Base-by-base conservation (phyloP, 371 early-diverging fungal genomes). In the Apophysomyces sp. region DNA sequence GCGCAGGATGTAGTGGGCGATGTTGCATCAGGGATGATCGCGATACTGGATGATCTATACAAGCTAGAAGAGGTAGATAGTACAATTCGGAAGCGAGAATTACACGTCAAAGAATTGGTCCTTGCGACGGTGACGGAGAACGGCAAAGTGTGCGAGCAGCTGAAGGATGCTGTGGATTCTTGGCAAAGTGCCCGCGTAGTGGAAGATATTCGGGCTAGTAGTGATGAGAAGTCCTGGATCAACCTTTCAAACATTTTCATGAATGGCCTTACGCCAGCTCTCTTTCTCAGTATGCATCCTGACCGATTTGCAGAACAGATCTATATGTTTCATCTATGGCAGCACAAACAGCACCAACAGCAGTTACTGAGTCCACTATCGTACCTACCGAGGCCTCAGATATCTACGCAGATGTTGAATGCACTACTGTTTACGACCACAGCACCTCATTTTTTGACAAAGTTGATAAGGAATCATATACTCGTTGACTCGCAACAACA, bases 391-490 rank as follows among this genome's bases (percentile, higher is more conserved):
- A 67, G 69, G 24, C 67, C 74, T 12, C 78, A 74, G n/a, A 44
- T 62, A 21, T 70, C 69, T 2, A 71, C 67, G 21, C 68, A 73
- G 9, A 71, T 74, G 58, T 65, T 79, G 49, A 78, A 77, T 60
- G 66, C 84, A 2, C 65, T 89, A 4, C 59, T 81, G 18, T 85
- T 83, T 21, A 86, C 88, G 1, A 75, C 83, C 11, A 55, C 72
- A 6, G 61, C 82, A 1, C 89, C 88, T 13, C 93, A 93, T 60
- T 93, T 93, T 53, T 44, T 93, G 32, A 88, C 91, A 0, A 85
- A 85, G 18, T 67, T 91, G 57, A 82, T 92, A 26, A 82, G 85
- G 27, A 85, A 86, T 55, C 93, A 93, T 55, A 76, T 92, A 4
- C 71, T 92, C 5, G 80, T 89, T 6, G 89, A 89, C 34, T 75